Conservation (phyloP, 2,329 filamentous ascomycete species). For the Colletotrichum endophyticum region DNA sequence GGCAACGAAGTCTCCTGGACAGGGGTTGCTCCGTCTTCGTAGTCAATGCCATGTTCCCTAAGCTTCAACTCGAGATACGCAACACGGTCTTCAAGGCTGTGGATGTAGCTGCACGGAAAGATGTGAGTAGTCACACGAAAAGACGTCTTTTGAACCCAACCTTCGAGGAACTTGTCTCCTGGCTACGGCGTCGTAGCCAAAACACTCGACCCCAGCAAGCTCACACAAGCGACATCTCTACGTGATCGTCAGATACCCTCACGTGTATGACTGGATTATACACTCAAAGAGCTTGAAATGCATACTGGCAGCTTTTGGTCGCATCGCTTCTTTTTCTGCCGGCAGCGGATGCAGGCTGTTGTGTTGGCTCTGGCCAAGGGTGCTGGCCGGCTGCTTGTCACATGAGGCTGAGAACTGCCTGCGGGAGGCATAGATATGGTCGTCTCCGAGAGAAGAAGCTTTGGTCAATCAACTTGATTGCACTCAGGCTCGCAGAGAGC, state of each 20-base stretch:
- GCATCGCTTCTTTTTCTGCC: background rate
- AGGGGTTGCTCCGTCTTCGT: background rate
- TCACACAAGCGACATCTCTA: background rate
- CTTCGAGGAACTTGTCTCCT: background rate
- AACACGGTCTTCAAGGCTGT: background rate
- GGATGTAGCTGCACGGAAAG: background rate
- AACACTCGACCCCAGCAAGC: background rate
- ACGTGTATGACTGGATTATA: background rate
- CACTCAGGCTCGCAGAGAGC: background rate
- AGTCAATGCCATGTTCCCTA: background rate
- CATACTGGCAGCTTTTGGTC: background rate
- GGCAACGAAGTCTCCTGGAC: background rate
- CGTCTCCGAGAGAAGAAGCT: background rate
- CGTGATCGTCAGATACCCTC: background rate
- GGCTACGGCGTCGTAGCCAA: background rate
- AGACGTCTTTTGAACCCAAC: background rate
- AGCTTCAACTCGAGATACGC: background rate
- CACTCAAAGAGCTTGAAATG: background rate
- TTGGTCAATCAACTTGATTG: background rate
- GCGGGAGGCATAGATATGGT: background rate
- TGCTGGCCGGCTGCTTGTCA: background rate
- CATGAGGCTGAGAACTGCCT: background rate
- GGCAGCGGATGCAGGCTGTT: background rate
- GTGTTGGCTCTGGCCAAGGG: background rate
- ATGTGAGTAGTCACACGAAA: background rate